phyloP scores from a whole-genome alignment of 2,329 filamentous ascomycete species.

The Bipolaris zeicola region DNA sequence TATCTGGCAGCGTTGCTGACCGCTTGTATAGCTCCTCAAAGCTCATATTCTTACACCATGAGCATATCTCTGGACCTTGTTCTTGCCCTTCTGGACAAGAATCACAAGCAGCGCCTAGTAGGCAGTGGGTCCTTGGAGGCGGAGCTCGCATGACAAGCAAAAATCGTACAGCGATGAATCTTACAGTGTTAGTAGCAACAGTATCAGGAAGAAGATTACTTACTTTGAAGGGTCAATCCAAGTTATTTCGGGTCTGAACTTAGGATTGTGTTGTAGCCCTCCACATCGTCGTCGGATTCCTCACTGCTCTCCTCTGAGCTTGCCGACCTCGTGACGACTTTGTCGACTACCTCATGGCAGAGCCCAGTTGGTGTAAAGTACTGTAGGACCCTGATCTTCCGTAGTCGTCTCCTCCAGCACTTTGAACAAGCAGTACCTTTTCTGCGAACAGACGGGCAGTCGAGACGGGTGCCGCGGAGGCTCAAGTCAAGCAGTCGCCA shows the following conservation, averaged over 20 bases:
- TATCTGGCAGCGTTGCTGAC: conserved; percentile 19
- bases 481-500: conserved; percentile 36
- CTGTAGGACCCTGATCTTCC: conserved; percentile 31
- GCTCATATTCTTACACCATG: conserved; percentile 35
- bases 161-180: background rate
- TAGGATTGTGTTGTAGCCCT: conserved; percentile 28
- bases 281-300: conserved; percentile 31
- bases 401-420: conserved; percentile 33
- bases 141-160: conserved; percentile 25
- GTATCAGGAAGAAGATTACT: background rate
- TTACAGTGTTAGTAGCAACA: conserved; percentile 1
- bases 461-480: conserved; percentile 28
- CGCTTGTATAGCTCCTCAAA: conserved; percentile 26
- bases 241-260: conserved; percentile 5
- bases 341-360: conserved; percentile 38
- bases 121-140: conserved; percentile 27
- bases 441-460: conserved; percentile 25
- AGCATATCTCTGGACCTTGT: conserved; percentile 26
- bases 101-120: conserved; percentile 28
- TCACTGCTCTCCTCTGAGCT: conserved; percentile 22
- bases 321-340: conserved; percentile 22
- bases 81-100: conserved; percentile 27
- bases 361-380: conserved; percentile 37
- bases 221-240: conserved; percentile 2
- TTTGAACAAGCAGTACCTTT: conserved; percentile 31